phyloP scores from a whole-genome alignment of 2,329 filamentous ascomycete genomes.

The Trichoderma lentiforme region DNA sequence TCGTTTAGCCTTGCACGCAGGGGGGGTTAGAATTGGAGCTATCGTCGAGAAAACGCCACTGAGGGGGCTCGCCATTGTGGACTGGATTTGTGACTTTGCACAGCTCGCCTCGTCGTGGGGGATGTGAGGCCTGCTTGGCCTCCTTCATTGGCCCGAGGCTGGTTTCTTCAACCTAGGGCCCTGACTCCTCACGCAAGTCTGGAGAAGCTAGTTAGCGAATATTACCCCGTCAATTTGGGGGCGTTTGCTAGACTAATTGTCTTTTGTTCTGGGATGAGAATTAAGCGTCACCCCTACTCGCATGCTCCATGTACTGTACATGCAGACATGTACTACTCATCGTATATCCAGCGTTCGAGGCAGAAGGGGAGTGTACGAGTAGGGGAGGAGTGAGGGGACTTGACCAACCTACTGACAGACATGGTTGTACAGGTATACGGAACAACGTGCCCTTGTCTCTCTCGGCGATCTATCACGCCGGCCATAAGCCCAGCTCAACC shows the following conservation, averaged over 20 bases:
- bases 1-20: not conserved
- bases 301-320: not conserved
- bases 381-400: not conserved
- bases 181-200: not conserved
- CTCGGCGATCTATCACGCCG: not conserved
- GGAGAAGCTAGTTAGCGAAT: conserved; percentile 4
- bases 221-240: not conserved
- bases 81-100: not conserved
- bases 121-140: not conserved
- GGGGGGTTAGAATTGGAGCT: conserved; percentile 1
- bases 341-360: not conserved
- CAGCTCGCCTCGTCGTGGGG: conserved; percentile 1
- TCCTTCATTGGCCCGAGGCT: not conserved
- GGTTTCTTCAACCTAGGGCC: not conserved
- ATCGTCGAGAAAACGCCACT: not conserved
- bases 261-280: not conserved
- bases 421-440: not conserved
- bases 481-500: conserved; percentile 10
- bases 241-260: not conserved
- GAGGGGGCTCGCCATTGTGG: not conserved
- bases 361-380: not conserved
- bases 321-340: not conserved
- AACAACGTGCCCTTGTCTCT: not conserved
- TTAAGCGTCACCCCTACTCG: not conserved
- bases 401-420: not conserved